Percentiles rank a stretch among this genome's conserved stretches.
phyloP scores from a whole-genome alignment of 106 monocot species.

The Apostasia ramifera region DNA sequence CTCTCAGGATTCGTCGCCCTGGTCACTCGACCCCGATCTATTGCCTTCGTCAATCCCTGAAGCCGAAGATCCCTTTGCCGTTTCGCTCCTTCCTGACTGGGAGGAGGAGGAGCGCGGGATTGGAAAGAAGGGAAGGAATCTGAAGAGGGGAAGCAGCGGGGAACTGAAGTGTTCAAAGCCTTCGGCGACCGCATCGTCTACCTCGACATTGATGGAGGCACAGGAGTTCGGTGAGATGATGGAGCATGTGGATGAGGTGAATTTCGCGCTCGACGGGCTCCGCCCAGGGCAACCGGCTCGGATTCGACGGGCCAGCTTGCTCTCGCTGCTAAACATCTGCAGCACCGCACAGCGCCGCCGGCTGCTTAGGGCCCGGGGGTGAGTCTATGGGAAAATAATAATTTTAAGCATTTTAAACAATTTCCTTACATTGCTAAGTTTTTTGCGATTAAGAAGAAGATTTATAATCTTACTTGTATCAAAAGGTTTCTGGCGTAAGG shows the following conservation, averaged over 20 bases:
- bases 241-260: slow-evolving; percentile 93
- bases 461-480: not conserved
- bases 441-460: not conserved
- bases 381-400: slow-evolving; percentile 14
- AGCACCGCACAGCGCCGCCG: slow-evolving; percentile 52
- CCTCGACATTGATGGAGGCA: slow-evolving; percentile 89
- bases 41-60: not conserved
- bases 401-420: no score
- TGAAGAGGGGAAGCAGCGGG: slow-evolving; percentile 11
- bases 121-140: slow-evolving; percentile 3
- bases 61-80: slow-evolving; percentile 1
- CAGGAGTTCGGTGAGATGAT: slow-evolving; percentile 99
- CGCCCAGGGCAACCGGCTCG: slow-evolving; percentile 56
- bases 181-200: slow-evolving; percentile 12
- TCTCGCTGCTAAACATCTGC: slow-evolving; percentile 57
- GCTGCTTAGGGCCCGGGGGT: slow-evolving; percentile 84
- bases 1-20: slow-evolving; percentile 66
- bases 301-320: slow-evolving; percentile 65
- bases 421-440: not conserved
- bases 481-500: no score
- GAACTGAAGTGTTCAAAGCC: not conserved
- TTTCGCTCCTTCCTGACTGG: not conserved
- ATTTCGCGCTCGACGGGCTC: slow-evolving; percentile 86
- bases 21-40: slow-evolving; percentile 45
- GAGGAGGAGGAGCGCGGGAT: not conserved